Percentiles rank a stretch among this genome's conserved stretches.
phyloP scores from a whole-genome alignment of 2,329 filamentous ascomycete genomes.

The Cercospora sp. region DNA sequence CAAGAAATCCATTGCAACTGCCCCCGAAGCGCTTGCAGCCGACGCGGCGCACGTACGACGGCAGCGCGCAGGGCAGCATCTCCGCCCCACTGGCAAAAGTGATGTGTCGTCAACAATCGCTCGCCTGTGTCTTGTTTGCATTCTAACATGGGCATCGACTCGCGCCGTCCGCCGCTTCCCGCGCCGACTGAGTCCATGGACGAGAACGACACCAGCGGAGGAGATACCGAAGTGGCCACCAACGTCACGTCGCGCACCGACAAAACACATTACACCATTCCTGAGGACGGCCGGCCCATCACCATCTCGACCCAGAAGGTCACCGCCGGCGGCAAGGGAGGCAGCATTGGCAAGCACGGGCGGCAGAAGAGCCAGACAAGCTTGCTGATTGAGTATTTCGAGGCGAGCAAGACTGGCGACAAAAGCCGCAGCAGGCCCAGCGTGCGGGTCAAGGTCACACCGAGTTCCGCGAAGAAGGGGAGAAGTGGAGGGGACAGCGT shows the following conservation, averaged over 20 bases:
- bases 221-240: conserved; percentile 58
- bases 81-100: conserved; percentile 14
- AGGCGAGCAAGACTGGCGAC: conserved; percentile 68
- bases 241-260: conserved; percentile 69
- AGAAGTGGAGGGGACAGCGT: conserved; percentile 68
- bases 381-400: conserved; percentile 91
- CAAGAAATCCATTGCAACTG: conserved; percentile 6
- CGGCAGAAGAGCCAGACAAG: conserved; percentile 76
- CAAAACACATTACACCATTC: conserved; percentile 73
- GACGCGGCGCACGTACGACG: conserved; percentile 1
- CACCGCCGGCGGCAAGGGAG: conserved; percentile 38
- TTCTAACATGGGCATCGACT: conserved; percentile 26
- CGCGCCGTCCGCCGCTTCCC: conserved; percentile 60
- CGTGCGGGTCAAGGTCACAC: conserved; percentile 77
- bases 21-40: conserved; percentile 8
- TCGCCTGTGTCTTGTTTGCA: conserved; percentile 10
- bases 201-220: conserved; percentile 42
- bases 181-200: conserved; percentile 74
- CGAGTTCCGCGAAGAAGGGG: conserved; percentile 62
- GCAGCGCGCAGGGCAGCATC: conserved; percentile 9
- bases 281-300: conserved; percentile 85
- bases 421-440: conserved; percentile 71
- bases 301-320: conserved; percentile 80
- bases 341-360: conserved; percentile 55
- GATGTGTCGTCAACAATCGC: conserved; percentile 12